These are phyloP conservation scores for Aspergillus bridgeri DNA, from an alignment of 495 filamentous ascomycete genomes.

Conservation along the genomic window DNA sequence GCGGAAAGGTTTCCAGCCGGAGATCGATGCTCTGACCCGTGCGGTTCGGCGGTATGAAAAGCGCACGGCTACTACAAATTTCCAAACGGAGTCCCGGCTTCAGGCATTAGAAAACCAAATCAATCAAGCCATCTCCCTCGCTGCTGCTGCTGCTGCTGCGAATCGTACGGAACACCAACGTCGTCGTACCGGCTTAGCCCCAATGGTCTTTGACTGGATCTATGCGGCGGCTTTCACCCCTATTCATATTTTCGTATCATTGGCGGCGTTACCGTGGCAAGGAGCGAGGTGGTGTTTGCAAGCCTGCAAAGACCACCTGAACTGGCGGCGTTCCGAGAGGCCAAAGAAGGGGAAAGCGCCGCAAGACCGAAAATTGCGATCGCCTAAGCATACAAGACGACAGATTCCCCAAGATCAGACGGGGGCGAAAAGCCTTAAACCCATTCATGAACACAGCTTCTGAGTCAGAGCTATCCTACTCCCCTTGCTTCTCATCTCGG, in stretches of 20 bases:
- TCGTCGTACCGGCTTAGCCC: constrained; percentile 17
- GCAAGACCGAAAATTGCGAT: constrained; percentile 6
- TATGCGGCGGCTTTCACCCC: constrained; percentile 31
- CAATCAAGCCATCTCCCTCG: constrained; percentile 73
- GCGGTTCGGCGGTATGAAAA: constrained; percentile 95
- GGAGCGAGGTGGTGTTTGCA: constrained; percentile 18
- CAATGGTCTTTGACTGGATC: constrained; percentile 25
- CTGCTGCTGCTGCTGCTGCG: constrained; percentile 73
- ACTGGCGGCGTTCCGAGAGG: constrained; percentile 5
- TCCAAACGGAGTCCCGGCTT: constrained; percentile 74
- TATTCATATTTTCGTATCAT: constrained; percentile 22
- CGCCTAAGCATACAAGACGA: constrained; percentile 6
- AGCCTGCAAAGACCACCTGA: constrained; percentile 13
- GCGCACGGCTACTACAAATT: constrained; percentile 64
- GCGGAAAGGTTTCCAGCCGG: constrained; percentile 64
- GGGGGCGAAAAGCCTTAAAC: neutral
- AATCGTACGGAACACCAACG: constrained; percentile 42
- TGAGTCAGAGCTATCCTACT: neutral
- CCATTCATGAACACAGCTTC: constrained; percentile 4
- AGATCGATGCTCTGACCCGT: constrained; percentile 84
- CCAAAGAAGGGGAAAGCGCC: constrained; percentile 20
- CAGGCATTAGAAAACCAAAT: constrained; percentile 64
- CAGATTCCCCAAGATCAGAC: neutral
- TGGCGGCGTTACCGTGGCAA: constrained; percentile 25
- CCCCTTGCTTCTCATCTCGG: neutral